These are phyloP conservation scores for Fusarium sp. DNA, from an alignment of 2,329 filamentous ascomycete species.

Conservation along the genomic window DNA sequence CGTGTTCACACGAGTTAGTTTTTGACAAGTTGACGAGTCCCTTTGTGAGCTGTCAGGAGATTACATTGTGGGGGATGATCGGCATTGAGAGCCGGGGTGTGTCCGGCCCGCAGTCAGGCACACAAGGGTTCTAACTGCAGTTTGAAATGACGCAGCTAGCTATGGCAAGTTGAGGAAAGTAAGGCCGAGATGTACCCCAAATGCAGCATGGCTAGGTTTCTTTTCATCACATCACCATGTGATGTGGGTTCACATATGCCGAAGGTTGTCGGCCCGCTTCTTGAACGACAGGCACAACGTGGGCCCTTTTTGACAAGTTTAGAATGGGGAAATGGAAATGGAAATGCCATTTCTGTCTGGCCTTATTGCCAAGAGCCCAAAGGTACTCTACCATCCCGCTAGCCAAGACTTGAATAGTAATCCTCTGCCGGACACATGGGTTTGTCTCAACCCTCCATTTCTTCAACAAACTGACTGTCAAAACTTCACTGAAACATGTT, in stretches of 20 bases:
- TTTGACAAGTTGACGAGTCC: neutral
- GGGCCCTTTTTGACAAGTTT: neutral
- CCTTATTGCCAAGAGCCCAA: neutral
- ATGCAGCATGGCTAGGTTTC: neutral
- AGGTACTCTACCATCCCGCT: neutral
- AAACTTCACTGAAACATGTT: conserved; percentile 47
- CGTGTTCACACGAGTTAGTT: neutral
- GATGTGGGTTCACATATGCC: neutral
- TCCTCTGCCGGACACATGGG: neutral
- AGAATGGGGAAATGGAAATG: conserved; percentile 2
- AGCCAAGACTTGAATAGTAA: conserved; percentile 6
- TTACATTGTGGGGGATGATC: conserved; percentile 34
- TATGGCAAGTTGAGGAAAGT: neutral
- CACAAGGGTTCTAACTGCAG: neutral
- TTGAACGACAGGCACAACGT: neutral
- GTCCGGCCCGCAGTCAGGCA: conserved; percentile 1
- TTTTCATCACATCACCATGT: neutral
- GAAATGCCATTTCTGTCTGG: neutral
- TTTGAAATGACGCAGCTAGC: conserved; percentile 4
- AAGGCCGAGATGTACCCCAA: neutral
- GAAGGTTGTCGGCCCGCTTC: conserved; percentile 2
- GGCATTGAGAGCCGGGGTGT: conserved; percentile 5
- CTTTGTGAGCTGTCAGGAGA: conserved; percentile 29
- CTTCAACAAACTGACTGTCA: neutral
- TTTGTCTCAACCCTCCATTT: neutral